A percentile compares a stretch with the other conserved stretches of the same genome.
Conservation (phyloP, 2,329 filamentous ascomycete genomes). For the Xylaria sp. region DNA sequence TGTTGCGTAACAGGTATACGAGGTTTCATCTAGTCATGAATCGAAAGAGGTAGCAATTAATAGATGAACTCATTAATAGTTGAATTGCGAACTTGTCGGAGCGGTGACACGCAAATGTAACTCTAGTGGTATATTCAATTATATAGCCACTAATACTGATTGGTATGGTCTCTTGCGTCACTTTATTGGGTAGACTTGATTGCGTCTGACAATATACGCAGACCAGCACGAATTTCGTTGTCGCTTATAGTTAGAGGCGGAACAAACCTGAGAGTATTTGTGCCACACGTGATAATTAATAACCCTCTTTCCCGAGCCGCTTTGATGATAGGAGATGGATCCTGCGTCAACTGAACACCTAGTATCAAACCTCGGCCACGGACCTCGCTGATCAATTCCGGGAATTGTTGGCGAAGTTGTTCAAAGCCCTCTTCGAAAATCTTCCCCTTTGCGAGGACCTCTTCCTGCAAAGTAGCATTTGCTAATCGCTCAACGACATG, state of each 20-base stretch:
- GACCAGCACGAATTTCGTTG: constrained; percentile 80
- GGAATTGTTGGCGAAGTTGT: constrained; percentile 61
- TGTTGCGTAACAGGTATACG: background rate
- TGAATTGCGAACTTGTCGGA: constrained; percentile 1
- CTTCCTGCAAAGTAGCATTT: constrained; percentile 73
- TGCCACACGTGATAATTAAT: constrained; percentile 90
- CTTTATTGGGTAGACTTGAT: constrained; percentile 51
- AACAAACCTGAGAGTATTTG: constrained; percentile 91
- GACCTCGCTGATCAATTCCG: constrained; percentile 78
- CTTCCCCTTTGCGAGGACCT: constrained; percentile 73
- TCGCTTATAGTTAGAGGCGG: constrained; percentile 84
- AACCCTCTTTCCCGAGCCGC: constrained; percentile 88
- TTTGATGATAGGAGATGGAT: constrained; percentile 79
- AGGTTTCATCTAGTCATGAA: constrained; percentile 1
- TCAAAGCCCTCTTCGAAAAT: constrained; percentile 62
- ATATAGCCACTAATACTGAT: constrained; percentile 9
- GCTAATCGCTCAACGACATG: constrained; percentile 83
- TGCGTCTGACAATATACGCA: constrained; percentile 78
- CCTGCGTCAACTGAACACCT: constrained; percentile 81
- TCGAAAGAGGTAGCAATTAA: background rate
- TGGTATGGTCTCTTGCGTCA: background rate
- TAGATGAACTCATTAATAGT: constrained; percentile 3
- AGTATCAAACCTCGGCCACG: constrained; percentile 87
- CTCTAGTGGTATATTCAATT: constrained; percentile 8
- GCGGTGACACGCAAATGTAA: background rate